Conservation (phyloP, 805 yeast species). For the Ogataea polymorpha region DNA sequence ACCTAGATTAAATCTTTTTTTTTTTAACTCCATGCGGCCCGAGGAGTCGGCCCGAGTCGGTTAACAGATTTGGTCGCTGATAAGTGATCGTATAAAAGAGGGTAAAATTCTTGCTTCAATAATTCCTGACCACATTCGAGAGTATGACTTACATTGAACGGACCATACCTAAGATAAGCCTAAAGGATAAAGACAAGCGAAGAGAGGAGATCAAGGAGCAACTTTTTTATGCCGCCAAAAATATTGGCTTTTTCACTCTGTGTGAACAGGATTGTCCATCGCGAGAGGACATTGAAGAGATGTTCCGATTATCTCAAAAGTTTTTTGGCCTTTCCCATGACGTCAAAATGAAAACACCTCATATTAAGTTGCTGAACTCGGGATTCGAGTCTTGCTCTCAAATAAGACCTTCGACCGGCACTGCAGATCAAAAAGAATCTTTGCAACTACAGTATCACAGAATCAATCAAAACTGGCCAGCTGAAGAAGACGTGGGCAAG, state of each 20-base stretch:
- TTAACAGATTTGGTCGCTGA: neutral
- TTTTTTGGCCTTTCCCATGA: constrained; percentile 27
- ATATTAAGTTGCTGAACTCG: constrained; percentile 31
- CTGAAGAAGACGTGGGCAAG: constrained; percentile 27
- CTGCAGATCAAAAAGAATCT: constrained; percentile 34
- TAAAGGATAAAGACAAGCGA: constrained; percentile 24
- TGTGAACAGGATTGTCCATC: constrained; percentile 34
- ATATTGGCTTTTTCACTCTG: constrained; percentile 32
- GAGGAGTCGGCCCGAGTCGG: constrained; percentile 8
- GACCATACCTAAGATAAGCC: constrained; percentile 31
- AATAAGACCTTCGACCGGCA: constrained; percentile 36
- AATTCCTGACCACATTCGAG: neutral
- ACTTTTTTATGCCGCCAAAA: constrained; percentile 30
- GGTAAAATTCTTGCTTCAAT: too few relatives aligned
- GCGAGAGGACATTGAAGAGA: constrained; percentile 27
- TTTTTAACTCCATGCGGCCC: neutral
- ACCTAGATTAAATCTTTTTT: neutral
- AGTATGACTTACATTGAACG: constrained; percentile 14
- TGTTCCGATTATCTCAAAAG: constrained; percentile 24
- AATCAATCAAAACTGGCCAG: constrained; percentile 33
- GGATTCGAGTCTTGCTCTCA: constrained; percentile 35
- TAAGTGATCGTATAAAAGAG: neutral
- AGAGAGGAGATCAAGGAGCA: constrained; percentile 33
- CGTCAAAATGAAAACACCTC: constrained; percentile 31
- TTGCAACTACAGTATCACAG: constrained; percentile 33